Evolutionary conservation across 176 grass and related monocot species (phyloP).

Genomic region (Aechmea fasciata): DNA sequence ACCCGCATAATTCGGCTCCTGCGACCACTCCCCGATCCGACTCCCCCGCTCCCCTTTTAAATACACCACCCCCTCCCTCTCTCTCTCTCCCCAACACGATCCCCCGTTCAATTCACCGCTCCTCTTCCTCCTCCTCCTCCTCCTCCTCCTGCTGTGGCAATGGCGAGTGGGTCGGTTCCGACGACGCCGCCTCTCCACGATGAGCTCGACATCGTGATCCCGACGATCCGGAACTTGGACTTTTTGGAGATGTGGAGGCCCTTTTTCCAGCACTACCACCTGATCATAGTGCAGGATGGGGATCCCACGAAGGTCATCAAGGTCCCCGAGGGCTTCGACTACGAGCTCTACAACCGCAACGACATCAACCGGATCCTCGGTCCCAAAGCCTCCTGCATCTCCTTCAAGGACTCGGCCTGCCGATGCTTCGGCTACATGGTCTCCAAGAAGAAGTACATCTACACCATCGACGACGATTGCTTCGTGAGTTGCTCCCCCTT

Average conservation of each 20-base stretch:
- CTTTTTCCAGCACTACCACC: slow-evolving; percentile 91
- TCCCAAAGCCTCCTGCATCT: slow-evolving; percentile 86
- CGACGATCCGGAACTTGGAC: slow-evolving; percentile 86
- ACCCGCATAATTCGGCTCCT: too few species aligned
- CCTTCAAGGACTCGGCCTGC: slow-evolving; percentile 95
- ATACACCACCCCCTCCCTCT: background rate
- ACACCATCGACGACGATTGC: slow-evolving; percentile 98
- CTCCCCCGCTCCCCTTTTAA: background rate
- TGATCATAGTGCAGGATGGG: slow-evolving; percentile 96
- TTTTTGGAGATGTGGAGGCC: slow-evolving; percentile 98
- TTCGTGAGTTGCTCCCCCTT: slow-evolving; percentile 57
- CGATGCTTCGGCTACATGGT: slow-evolving; percentile 93
- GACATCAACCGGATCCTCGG: slow-evolving; percentile 91
- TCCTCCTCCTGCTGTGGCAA: slow-evolving; percentile 3
- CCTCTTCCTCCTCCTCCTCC: background rate
- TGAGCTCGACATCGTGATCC: slow-evolving; percentile 96
- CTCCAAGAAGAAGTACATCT: slow-evolving; percentile 99
- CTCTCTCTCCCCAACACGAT: background rate
- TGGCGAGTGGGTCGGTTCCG: slow-evolving; percentile 32
- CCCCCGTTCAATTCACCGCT: background rate
- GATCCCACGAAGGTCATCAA: slow-evolving; percentile 56
- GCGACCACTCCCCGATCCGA: too few species aligned
- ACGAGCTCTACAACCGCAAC: slow-evolving; percentile 94
- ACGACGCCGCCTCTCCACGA: slow-evolving; percentile 57
- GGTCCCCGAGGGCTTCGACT: slow-evolving; percentile 91